Conservation (phyloP, 306 rosid species). For the Acacia acuminata region DNA sequence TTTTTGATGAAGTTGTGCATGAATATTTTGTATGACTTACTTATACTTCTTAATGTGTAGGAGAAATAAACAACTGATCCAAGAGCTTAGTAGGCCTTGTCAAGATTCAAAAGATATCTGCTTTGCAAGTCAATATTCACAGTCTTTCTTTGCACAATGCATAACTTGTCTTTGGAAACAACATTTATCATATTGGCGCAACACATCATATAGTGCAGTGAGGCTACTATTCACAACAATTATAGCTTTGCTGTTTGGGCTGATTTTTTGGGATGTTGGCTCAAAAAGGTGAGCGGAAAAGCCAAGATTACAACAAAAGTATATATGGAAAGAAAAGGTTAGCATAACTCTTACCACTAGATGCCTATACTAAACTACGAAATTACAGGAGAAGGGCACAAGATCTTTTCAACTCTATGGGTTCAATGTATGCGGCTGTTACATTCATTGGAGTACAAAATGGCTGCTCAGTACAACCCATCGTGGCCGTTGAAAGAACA, state of each 20-base stretch:
- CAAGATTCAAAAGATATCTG: constrained; percentile 39
- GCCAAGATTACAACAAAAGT: background rate
- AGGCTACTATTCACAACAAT: constrained; percentile 46
- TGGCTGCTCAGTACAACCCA: constrained; percentile 66
- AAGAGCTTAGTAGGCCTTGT: constrained; percentile 39
- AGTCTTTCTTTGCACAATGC: constrained; percentile 37
- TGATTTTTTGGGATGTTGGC: constrained; percentile 52
- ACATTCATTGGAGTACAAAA: constrained; percentile 75
- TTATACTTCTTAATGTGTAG: constrained; percentile 32
- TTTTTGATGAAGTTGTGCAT: no score
- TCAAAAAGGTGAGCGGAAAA: constrained; percentile 37
- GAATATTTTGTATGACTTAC: background rate
- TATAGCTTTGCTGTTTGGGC: constrained; percentile 45
- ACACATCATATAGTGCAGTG: constrained; percentile 48
- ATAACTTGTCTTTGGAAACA: constrained; percentile 53
- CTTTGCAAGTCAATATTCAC: constrained; percentile 43
- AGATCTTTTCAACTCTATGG: constrained; percentile 80
- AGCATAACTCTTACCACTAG: background rate
- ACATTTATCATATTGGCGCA: constrained; percentile 52
- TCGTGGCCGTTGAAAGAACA: constrained; percentile 73
- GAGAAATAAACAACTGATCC: constrained; percentile 45
- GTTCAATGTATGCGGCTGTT: constrained; percentile 73
- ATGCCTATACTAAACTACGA: background rate
- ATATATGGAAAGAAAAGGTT: background rate
- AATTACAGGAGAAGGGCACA: constrained; percentile 48